Conservation (phyloP, 2,329 filamentous ascomycete species). For the Ceratocystis ficicola region DNA sequence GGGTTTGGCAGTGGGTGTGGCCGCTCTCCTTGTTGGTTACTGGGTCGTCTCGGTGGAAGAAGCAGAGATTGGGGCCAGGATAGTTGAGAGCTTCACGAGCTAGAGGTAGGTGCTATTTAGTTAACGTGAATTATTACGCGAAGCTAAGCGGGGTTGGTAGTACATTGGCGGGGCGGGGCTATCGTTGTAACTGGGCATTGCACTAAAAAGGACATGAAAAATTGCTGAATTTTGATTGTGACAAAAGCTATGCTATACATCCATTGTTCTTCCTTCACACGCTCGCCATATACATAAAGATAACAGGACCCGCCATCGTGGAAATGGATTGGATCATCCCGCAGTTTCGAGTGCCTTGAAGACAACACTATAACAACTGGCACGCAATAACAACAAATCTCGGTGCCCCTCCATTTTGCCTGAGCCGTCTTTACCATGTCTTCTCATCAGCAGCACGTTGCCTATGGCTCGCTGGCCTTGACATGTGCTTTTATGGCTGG, state of each 20-base stretch:
- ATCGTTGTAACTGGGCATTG: conserved; percentile 13
- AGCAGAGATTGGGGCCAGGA: background rate
- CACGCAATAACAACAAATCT: background rate
- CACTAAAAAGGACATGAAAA: background rate
- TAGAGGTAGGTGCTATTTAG: background rate
- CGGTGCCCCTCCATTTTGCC: too few relatives aligned
- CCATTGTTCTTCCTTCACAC: background rate
- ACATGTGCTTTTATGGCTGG: conserved; percentile 66
- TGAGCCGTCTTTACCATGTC: conserved; percentile 36
- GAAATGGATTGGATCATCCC: conserved; percentile 17
- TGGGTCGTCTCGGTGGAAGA: background rate
- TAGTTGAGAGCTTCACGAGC: background rate
- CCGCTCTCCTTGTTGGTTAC: background rate
- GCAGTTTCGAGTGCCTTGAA: conserved; percentile 8
- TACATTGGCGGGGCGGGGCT: conserved; percentile 19
- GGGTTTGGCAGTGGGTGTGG: background rate
- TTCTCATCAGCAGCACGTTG: conserved; percentile 49
- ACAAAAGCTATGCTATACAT: background rate
- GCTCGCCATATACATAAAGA: too few relatives aligned
- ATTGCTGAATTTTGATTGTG: background rate
- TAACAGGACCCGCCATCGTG: background rate
- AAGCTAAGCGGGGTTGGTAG: conserved; percentile 3
- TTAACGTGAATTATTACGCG: background rate
- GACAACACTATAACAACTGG: background rate
- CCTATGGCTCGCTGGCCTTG: conserved; percentile 53